Conservation (phyloP, 495 filamentous ascomycete genomes). For the Podospora bellae-mahoneyi region DNA sequence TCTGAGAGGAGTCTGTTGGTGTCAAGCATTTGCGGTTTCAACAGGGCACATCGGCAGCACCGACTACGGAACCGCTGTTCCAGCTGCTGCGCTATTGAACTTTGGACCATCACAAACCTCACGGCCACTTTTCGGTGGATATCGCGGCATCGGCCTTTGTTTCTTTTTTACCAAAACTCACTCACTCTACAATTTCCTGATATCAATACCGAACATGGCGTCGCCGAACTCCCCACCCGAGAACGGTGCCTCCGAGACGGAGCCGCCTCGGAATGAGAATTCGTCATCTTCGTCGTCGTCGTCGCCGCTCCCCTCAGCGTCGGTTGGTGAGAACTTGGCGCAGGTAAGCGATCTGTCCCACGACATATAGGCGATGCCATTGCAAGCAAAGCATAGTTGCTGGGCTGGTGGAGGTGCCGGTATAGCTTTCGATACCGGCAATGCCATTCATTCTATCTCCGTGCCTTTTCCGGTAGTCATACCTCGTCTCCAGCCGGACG, state of each 20-base stretch:
- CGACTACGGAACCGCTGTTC: constrained; percentile 10
- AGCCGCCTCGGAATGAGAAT: constrained; percentile 4
- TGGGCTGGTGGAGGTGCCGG: not conserved
- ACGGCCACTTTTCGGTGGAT: not conserved
- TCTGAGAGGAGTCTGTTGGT: not conserved
- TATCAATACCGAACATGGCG: constrained; percentile 10
- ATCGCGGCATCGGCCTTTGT: not conserved
- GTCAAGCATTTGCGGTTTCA: constrained; percentile 10
- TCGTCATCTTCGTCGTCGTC: constrained; percentile 14
- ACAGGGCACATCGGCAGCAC: constrained; percentile 4
- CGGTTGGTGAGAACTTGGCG: constrained; percentile 20
- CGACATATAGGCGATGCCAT: not conserved
- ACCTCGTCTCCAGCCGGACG: not conserved
- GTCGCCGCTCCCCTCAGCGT: not conserved
- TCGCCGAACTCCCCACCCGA: constrained; percentile 1
- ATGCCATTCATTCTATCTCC: not conserved
- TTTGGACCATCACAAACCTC: not conserved
- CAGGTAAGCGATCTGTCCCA: constrained; percentile 21
- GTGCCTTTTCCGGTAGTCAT: not conserved
- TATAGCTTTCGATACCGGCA: not conserved
- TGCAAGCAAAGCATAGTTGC: not conserved
- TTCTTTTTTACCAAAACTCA: not conserved
- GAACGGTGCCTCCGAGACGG: not conserved
- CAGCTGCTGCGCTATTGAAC: not conserved
- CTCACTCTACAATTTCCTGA: not conserved